These are phyloP conservation scores for Lecanicillium sp. DNA, from an alignment of 2,329 filamentous ascomycete species.

Conservation along the genomic window DNA sequence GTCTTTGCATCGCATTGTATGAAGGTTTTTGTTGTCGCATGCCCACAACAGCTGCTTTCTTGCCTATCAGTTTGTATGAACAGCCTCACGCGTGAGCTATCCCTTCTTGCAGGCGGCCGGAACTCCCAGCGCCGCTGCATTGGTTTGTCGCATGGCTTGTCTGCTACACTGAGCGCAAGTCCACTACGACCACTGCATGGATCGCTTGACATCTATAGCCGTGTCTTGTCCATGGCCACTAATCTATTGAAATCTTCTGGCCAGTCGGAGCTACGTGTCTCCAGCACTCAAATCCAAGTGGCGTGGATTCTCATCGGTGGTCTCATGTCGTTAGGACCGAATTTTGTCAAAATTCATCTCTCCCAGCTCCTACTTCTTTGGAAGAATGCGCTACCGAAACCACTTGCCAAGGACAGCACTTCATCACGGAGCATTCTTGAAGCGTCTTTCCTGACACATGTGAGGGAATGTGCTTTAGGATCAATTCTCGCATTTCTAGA, in stretches of 20 bases:
- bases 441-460: conserved; percentile 86
- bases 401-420: conserved; percentile 86
- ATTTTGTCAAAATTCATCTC: conserved; percentile 97
- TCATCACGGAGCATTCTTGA: conserved; percentile 77
- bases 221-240: conserved; percentile 84
- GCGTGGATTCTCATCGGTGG: conserved; percentile 97
- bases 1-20: conserved; percentile 81
- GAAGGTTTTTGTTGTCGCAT: conserved; percentile 79
- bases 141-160: conserved; percentile 85
- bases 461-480: conserved; percentile 86
- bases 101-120: conserved; percentile 63
- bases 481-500: conserved; percentile 88
- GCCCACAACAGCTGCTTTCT: conserved; percentile 82
- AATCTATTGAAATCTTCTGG: conserved; percentile 87
- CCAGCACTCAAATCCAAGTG: conserved; percentile 91
- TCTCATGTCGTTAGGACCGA: conserved; percentile 90
- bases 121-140: conserved; percentile 78
- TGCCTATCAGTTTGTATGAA: conserved; percentile 96
- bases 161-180: conserved; percentile 83
- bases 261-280: conserved; percentile 81
- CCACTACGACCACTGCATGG: conserved; percentile 84
- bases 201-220: conserved; percentile 89
- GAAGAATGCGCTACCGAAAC: conserved; percentile 95
- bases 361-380: conserved; percentile 88
- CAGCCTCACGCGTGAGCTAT: conserved; percentile 79